phyloP scores from a whole-genome alignment of 805 yeast species.

The Yarrowia sp. region DNA sequence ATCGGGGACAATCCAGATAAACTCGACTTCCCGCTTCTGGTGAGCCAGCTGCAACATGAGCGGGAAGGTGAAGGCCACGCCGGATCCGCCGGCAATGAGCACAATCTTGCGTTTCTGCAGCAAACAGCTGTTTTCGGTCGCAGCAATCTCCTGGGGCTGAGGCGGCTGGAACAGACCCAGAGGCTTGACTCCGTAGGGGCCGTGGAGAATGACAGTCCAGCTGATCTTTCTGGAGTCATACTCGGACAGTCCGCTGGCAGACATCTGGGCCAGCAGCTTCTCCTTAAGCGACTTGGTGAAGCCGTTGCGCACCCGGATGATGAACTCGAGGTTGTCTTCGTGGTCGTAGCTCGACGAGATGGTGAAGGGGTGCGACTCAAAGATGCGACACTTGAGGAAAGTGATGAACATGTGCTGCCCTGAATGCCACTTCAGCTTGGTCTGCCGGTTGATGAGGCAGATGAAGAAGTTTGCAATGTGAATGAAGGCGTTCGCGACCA shows the following conservation, averaged over 20 bases:
- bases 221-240: not conserved
- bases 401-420: conserved; percentile 35
- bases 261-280: not conserved
- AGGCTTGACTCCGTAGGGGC: conserved; percentile 34
- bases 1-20: conserved; percentile 38
- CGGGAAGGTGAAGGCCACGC: conserved; percentile 38
- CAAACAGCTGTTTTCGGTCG: conserved; percentile 29
- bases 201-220: conserved; percentile 31
- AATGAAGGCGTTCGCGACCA: not conserved
- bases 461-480: conserved; percentile 19
- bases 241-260: not conserved
- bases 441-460: not conserved
- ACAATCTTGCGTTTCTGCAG: conserved; percentile 32
- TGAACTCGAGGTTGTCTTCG: conserved; percentile 33
- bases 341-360: conserved; percentile 30
- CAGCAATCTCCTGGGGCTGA: not conserved
- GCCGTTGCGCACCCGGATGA: conserved; percentile 38
- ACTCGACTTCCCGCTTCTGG: conserved; percentile 31
- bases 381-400: conserved; percentile 29
- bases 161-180: conserved; percentile 25
- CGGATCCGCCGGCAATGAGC: conserved; percentile 39
- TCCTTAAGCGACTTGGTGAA: conserved; percentile 34
- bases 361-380: conserved; percentile 35
- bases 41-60: conserved; percentile 28
- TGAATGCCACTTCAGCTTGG: conserved; percentile 29